Conservation (phyloP, 177 flowering plant species). For the Vitis hybrid region DNA sequence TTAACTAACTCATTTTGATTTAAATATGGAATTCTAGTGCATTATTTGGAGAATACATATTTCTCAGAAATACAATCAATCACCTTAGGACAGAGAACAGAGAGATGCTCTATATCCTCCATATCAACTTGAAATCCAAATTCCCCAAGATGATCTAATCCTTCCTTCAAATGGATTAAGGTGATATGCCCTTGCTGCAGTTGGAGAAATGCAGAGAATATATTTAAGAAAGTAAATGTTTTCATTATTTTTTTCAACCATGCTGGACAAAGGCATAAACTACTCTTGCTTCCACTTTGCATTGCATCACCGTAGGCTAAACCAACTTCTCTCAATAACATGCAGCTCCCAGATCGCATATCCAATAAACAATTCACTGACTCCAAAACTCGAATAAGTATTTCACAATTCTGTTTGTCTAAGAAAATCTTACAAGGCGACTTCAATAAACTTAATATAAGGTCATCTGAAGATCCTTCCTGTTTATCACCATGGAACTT, state of each 20-base stretch:
- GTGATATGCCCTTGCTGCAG: slow-evolving; percentile 33
- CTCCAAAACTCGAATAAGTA: slow-evolving; percentile 37
- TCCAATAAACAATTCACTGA: slow-evolving; percentile 54
- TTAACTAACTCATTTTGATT: background rate
- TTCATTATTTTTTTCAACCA: slow-evolving; percentile 71
- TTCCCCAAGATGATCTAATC: slow-evolving; percentile 36
- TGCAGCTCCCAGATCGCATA: slow-evolving; percentile 40
- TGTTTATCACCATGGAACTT: slow-evolving; percentile 10
- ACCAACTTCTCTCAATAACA: slow-evolving; percentile 35
- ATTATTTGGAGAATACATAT: background rate
- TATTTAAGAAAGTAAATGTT: slow-evolving; percentile 62
- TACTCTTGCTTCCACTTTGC: background rate
- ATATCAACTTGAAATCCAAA: slow-evolving; percentile 41
- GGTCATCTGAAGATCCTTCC: slow-evolving; percentile 23
- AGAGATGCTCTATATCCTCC: slow-evolving; percentile 54
- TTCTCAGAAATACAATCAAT: slow-evolving; percentile 4
- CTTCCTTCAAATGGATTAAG: slow-evolving; percentile 30
- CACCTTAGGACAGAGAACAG: slow-evolving; percentile 76
- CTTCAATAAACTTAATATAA: slow-evolving; percentile 31
- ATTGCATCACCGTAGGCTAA: background rate
- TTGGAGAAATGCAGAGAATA: slow-evolving; percentile 47
- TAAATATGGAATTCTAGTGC: too few species aligned
- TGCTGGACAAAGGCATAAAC: slow-evolving; percentile 60
- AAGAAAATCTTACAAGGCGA: slow-evolving; percentile 18
- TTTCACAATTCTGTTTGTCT: slow-evolving; percentile 33